A percentile compares a stretch with the other conserved stretches of the same genome.
Evolutionary conservation across 306 rosid species (phyloP).

Genomic region (Quercus dentata): DNA sequence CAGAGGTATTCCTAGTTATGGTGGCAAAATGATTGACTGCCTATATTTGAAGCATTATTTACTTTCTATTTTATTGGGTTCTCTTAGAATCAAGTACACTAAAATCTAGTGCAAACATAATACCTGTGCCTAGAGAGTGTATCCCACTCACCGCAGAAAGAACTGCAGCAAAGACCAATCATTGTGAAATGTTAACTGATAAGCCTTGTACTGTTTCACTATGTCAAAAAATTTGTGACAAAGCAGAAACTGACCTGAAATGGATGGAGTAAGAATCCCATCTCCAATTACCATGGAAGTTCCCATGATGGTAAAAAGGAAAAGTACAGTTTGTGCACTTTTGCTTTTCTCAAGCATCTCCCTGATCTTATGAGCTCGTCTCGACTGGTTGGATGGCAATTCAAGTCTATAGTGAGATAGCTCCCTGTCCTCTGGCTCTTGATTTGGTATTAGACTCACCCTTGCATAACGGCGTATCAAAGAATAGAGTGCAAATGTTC

Average conservation of each 20-base stretch:
- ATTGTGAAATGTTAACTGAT: background rate
- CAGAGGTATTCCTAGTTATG: background rate
- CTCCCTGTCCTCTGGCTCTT: slow-evolving; percentile 69
- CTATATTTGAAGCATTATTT: no score
- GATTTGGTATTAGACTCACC: slow-evolving; percentile 59
- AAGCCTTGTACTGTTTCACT: no score
- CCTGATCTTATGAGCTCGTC: slow-evolving; percentile 40
- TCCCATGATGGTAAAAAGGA: slow-evolving; percentile 52
- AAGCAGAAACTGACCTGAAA: slow-evolving; percentile 49
- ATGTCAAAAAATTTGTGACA: background rate
- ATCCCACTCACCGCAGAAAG: slow-evolving; percentile 83
- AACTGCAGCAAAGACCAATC: slow-evolving; percentile 28
- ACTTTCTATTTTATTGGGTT: no score
- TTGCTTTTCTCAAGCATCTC: slow-evolving; percentile 41
- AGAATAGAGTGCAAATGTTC: slow-evolving; percentile 73
- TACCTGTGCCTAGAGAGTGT: slow-evolving; percentile 62
- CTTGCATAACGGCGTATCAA: slow-evolving; percentile 50
- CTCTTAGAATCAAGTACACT: background rate
- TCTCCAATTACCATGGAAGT: slow-evolving; percentile 87
- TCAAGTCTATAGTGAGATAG: slow-evolving; percentile 55
- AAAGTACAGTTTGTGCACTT: slow-evolving; percentile 30
- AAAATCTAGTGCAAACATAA: background rate
- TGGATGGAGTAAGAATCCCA: slow-evolving; percentile 79
- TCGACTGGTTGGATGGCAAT: slow-evolving; percentile 34
- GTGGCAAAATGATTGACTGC: background rate